Base-by-base conservation (phyloP, 768 basidiomycete species). In the Calocybe indica region DNA sequence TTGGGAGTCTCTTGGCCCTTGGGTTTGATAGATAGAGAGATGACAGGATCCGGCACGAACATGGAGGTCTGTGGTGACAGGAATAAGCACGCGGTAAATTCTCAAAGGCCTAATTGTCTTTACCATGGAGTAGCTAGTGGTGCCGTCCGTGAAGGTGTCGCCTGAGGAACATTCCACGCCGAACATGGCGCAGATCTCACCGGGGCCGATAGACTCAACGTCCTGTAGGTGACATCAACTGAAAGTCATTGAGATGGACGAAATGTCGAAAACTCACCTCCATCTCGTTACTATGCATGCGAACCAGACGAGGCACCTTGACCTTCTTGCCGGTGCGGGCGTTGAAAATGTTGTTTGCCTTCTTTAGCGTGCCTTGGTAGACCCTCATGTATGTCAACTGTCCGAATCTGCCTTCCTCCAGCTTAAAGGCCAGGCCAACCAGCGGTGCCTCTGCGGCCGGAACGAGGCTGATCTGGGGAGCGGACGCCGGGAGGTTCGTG, bases 221-320 rank as follows among this genome's bases (percentile, higher is more conserved):
- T 99, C 95, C 90, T 91, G 22, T 3, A 31, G n/a, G 3, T 15
- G 10, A 41, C 40, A 7, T 44, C 49, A n/a, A 38, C 39, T 37
- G 22, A 47, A 13, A 9, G 7, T n/a, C 10, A 38, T 14, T 36
- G 32, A 40, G 7, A 42, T n/a, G 46, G 8, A 8, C 11, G n/a
- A 4, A 51, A 49, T 10, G 28, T 28, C 34, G 46, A 37, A 5
- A 39, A 60, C 76, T 34, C 43, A 89, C 90, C 82, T 99, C 96
- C 96, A 98, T 97, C 66, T 99, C 95, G 54, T 98, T 90, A 64
- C 87, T 89, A 66, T 99, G 96, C 96, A 99, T 95, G 49, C 92
- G 80, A 48, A 98, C 96, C 54, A 99, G 70, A 35, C 94, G 78
- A 2, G 96, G 94, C 8, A 99, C 90, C 69, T 98, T 97, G 67